Conservation (phyloP, 2,329 filamentous ascomycete species). For the Calonectria pseudoreteaudii region DNA sequence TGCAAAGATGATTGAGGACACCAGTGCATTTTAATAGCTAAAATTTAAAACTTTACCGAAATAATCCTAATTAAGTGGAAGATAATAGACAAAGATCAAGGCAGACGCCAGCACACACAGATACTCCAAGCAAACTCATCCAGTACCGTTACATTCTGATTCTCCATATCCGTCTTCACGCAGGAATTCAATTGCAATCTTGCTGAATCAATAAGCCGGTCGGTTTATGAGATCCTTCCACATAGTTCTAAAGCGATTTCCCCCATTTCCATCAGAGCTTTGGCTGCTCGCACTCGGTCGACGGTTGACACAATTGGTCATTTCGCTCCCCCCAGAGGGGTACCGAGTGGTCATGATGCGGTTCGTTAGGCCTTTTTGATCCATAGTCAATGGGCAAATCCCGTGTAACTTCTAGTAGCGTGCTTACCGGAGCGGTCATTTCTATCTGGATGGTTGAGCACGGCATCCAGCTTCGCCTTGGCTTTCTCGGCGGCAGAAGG, state of each 20-base stretch:
- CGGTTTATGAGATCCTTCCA: constrained; percentile 4
- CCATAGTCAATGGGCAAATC: neutral
- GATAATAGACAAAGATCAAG: neutral
- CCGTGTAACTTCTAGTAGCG: neutral
- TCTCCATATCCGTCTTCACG: neutral
- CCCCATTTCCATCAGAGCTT: constrained; percentile 7
- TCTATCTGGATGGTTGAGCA: constrained; percentile 21
- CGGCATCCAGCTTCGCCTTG: constrained; percentile 24
- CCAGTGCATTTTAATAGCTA: neutral
- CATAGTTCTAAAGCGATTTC: constrained; percentile 11
- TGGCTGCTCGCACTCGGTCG: constrained; percentile 18
- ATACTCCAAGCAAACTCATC: neutral
- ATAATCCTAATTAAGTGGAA: neutral
- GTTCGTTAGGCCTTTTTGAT: neutral
- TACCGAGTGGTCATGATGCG: constrained; percentile 19
- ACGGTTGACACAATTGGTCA: constrained; percentile 19
- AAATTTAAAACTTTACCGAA: neutral
- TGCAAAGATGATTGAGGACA: neutral
- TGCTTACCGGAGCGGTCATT: constrained; percentile 15
- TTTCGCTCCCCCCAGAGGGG: constrained; percentile 16
- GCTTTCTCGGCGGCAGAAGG: constrained; percentile 22
- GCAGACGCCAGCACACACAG: neutral
- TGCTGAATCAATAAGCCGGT: constrained; percentile 2
- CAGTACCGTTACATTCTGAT: neutral
- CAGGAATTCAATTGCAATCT: neutral